Conservation (phyloP, 1,284 basidiomycete species). For the Pseudozyma sp. region DNA sequence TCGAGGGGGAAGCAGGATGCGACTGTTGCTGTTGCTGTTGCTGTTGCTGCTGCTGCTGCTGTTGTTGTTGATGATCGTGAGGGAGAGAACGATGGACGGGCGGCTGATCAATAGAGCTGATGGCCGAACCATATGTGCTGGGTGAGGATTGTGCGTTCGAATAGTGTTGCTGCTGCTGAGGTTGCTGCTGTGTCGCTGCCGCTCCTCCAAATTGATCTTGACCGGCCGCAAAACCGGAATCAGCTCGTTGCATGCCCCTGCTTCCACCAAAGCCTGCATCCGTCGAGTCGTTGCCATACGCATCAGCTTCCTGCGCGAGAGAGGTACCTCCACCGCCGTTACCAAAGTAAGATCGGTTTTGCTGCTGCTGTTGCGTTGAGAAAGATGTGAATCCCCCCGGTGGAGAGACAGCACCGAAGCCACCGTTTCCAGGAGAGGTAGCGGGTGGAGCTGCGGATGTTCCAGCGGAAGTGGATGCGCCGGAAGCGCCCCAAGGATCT, state of each 20-base stretch:
- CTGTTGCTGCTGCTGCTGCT: neutral
- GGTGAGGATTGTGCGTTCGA: slow-evolving; percentile 33
- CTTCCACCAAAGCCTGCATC: slow-evolving; percentile 18
- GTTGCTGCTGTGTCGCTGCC: slow-evolving; percentile 2
- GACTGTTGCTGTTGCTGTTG: neutral
- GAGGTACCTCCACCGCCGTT: slow-evolving; percentile 16
- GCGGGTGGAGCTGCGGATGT: slow-evolving; percentile 17
- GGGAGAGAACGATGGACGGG: neutral
- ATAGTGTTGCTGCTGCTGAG: neutral
- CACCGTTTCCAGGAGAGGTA: slow-evolving; percentile 3
- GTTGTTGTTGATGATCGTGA: slow-evolving; percentile 11
- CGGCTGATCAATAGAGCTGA: slow-evolving; percentile 25
- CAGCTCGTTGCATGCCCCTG: slow-evolving; percentile 12
- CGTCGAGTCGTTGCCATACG: slow-evolving; percentile 10
- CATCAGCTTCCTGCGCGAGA: slow-evolving; percentile 31
- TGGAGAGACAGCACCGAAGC: slow-evolving; percentile 16
- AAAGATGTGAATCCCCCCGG: slow-evolving; percentile 32
- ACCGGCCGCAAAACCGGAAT: slow-evolving; percentile 13
- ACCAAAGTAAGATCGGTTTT: slow-evolving; percentile 7
- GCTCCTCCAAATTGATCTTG: slow-evolving; percentile 2
- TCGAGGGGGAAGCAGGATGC: slow-evolving; percentile 3
- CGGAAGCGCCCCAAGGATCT: slow-evolving; percentile 50
- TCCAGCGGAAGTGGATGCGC: slow-evolving; percentile 16
- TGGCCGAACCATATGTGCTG: slow-evolving; percentile 29
- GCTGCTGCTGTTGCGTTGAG: slow-evolving; percentile 39